Base-by-base conservation (phyloP, 768 basidiomycete species). In the Collybia sordida region DNA sequence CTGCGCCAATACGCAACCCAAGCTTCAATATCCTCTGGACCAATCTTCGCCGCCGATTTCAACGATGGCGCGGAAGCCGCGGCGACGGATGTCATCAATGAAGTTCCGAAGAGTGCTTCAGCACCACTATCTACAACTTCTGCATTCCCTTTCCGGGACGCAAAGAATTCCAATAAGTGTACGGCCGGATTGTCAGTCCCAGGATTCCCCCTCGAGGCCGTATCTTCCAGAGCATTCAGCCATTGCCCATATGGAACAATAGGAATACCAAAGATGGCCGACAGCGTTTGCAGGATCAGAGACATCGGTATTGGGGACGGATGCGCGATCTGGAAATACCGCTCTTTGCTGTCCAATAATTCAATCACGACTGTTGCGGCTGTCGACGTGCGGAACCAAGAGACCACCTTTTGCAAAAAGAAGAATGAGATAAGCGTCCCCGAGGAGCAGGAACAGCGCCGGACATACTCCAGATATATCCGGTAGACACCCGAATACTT, bases 401-500 rank as follows among this genome's bases (percentile, higher is more conserved):
- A 55, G 4, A 62, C 21, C 6, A 49, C 21, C 52, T 53, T 21
- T 23, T 60, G 62, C 3, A 14, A 31, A 14, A 45, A 27, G 12
- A 15, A 3, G 15, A 15, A 6, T 24, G 23, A 18, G 24, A 31
- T 6, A 24, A 31, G 11, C 9, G 31, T 31, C 31, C 18, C 28
- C 28, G 15, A 15, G 19, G n/a, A 31, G 27, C 15, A 45, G 14
- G 28, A 45, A 45, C 19, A 14, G 19, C 6, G 39, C n/a, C 19
- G 19, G 11, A 65, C 69, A 55, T 48, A 71, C 71, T 25, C 64
- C 64, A 2, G 55, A 31, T 6, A 58, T 48, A 4, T 58, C 50
- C 0, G 74, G 75, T 12, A 77, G 58, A 40, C 60, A 68, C 6
- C 57, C 49, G 3, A 73, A 43, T 3, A 55, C 40, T 11, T 56